Conservation (phyloP, 2,329 filamentous ascomycete species). For the Diaporthe batatas region DNA sequence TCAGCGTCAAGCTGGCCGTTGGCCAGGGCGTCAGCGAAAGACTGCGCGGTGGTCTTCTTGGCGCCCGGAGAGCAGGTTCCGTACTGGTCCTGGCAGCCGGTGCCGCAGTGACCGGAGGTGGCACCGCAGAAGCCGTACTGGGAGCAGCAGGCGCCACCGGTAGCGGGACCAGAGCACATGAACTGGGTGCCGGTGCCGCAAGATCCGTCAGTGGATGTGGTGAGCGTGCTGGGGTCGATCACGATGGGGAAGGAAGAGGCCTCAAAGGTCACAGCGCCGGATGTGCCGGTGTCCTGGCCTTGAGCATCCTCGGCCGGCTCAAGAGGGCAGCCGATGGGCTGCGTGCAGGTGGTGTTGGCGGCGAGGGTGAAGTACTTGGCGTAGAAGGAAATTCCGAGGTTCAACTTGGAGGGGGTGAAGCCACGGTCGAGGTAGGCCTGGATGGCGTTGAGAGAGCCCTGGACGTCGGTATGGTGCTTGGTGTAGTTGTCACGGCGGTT, state of each 20-base stretch:
- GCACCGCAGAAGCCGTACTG: conserved; percentile 41
- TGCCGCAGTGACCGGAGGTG: conserved; percentile 43
- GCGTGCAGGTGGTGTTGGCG: conserved; percentile 54
- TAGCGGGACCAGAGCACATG: conserved; percentile 39
- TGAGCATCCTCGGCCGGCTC: conserved; percentile 68
- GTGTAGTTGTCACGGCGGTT: conserved; percentile 76
- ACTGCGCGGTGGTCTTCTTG: conserved; percentile 44
- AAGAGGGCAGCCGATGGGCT: conserved; percentile 68
- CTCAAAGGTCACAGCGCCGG: conserved; percentile 62
- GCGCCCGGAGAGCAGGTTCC: conserved; percentile 41
- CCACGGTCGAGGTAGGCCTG: conserved; percentile 71
- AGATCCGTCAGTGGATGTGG: conserved; percentile 40
- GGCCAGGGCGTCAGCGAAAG: conserved; percentile 58
- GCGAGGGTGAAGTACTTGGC: conserved; percentile 73
- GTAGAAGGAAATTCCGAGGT: conserved; percentile 77
- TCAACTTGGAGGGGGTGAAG: conserved; percentile 64
- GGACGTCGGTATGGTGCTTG: conserved; percentile 74
- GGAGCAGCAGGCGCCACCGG: conserved; percentile 41
- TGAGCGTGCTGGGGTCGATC: conserved; percentile 41
- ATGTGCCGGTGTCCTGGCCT: conserved; percentile 69
- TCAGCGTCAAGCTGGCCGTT: conserved; percentile 59
- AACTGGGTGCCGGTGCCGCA: conserved; percentile 44
- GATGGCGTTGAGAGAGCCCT: conserved; percentile 66
- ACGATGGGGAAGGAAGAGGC: conserved; percentile 46
- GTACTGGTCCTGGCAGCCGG: conserved; percentile 45